Evolutionary conservation across 129 eudicot species (phyloP).

Genomic region (Flaveria linearis): DNA sequence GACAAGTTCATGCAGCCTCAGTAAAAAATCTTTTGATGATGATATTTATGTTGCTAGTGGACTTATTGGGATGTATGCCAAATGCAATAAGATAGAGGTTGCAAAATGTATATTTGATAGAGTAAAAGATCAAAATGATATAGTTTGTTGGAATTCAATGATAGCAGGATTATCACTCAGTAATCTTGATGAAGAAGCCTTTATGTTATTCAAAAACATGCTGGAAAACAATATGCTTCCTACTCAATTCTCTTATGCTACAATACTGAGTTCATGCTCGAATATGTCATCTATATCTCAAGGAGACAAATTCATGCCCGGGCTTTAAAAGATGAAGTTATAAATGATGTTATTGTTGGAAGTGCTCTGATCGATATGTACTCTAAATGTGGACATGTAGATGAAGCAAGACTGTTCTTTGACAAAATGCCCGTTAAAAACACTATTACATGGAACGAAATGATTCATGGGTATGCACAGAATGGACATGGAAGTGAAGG

Average conservation of each 20-base stretch:
- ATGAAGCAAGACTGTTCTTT: conserved; percentile 53
- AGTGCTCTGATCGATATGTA: conserved; percentile 80
- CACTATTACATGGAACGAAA: conserved; percentile 78
- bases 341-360: conserved; percentile 62
- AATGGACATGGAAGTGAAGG: conserved; percentile 75
- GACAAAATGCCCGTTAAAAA: conserved; percentile 56
- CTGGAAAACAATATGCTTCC: conserved; percentile 56
- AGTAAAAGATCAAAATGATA: conserved; percentile 44
- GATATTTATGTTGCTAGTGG: conserved; percentile 81
- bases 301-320: conserved; percentile 69
- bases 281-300: conserved; percentile 56
- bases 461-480: conserved; percentile 92
- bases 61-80: conserved; percentile 68
- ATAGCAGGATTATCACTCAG: conserved; percentile 66
- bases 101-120: conserved; percentile 57
- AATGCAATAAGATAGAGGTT: conserved; percentile 47
- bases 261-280: conserved; percentile 60
- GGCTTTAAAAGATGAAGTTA: conserved; percentile 49
- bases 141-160: conserved; percentile 81
- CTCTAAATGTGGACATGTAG: conserved; percentile 71
- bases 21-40: conserved; percentile 34
- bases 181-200: conserved; percentile 62
- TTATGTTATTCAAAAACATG: conserved; percentile 57
- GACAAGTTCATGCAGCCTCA: conserved; percentile 61
- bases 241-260: conserved; percentile 67